Percentiles rank a stretch among this genome's conserved stretches.
Evolutionary conservation across 495 filamentous ascomycete species (phyloP).

Genomic region (Astrothelium macrocarpum): DNA sequence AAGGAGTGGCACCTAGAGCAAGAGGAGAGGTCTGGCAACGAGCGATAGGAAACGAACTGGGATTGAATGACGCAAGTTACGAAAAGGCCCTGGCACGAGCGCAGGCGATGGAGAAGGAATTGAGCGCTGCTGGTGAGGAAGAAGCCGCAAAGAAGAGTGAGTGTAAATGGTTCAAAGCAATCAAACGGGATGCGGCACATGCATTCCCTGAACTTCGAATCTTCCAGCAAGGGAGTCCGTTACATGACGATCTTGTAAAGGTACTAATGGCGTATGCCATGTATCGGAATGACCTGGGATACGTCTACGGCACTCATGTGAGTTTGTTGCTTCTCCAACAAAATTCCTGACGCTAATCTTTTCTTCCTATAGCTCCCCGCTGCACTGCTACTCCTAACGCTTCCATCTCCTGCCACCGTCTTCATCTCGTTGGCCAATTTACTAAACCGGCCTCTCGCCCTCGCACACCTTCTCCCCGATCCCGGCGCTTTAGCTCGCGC

Average conservation of each 20-base stretch:
- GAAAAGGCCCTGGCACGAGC: slow-evolving; percentile 68
- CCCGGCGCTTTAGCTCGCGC: slow-evolving; percentile 58
- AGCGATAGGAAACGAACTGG: slow-evolving; percentile 84
- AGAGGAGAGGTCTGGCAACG: slow-evolving; percentile 77
- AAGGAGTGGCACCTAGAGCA: slow-evolving; percentile 68
- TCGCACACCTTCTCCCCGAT: slow-evolving; percentile 79
- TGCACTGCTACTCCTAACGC: slow-evolving; percentile 75
- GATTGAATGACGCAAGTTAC: slow-evolving; percentile 65
- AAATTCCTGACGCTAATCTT: slow-evolving; percentile 3
- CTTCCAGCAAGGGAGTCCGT: slow-evolving; percentile 61
- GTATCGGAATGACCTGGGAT: slow-evolving; percentile 92
- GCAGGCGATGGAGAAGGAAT: slow-evolving; percentile 14
- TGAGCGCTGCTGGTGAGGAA: slow-evolving; percentile 7
- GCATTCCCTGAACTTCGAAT: slow-evolving; percentile 71
- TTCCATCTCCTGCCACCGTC: slow-evolving; percentile 57
- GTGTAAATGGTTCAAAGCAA: slow-evolving; percentile 58
- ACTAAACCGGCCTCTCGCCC: slow-evolving; percentile 77
- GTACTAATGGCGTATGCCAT: slow-evolving; percentile 82
- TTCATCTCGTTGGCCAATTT: slow-evolving; percentile 81
- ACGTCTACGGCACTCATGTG: slow-evolving; percentile 76
- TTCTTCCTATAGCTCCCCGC: slow-evolving; percentile 55
- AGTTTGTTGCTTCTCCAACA: slow-evolving; percentile 10
- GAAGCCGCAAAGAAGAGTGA: slow-evolving; percentile 37
- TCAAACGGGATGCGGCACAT: slow-evolving; percentile 56
- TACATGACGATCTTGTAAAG: slow-evolving; percentile 68